Evolutionary conservation across 2,329 filamentous ascomycete genomes (phyloP).

Genomic region (Colletotrichum shisoi): DNA sequence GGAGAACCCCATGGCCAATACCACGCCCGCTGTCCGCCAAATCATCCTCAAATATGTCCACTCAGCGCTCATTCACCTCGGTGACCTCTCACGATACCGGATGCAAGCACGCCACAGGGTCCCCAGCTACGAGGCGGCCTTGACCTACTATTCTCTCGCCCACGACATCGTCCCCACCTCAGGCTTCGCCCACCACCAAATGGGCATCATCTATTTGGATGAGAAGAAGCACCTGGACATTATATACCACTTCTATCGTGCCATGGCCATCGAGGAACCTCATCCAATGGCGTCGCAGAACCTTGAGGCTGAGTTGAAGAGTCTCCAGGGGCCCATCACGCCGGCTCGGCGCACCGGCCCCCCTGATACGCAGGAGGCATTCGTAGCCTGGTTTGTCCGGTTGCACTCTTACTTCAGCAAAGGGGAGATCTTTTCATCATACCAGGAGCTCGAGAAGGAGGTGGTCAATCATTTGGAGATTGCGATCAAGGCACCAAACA

Average conservation of each 20-base stretch:
- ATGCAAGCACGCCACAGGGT: constrained; percentile 74
- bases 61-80: constrained; percentile 82
- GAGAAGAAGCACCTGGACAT: constrained; percentile 82
- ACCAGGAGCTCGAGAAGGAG: constrained; percentile 84
- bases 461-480: constrained; percentile 80
- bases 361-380: constrained; percentile 67
- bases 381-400: constrained; percentile 83
- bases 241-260: constrained; percentile 88
- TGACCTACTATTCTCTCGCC: constrained; percentile 86
- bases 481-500: constrained; percentile 72
- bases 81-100: constrained; percentile 89
- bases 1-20: constrained; percentile 55
- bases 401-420: constrained; percentile 86
- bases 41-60: constrained; percentile 78
- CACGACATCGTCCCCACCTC: constrained; percentile 78
- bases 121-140: constrained; percentile 78
- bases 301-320: constrained; percentile 77
- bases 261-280: constrained; percentile 76
- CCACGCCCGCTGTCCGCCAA: constrained; percentile 60
- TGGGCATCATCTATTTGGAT: constrained; percentile 83
- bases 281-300: constrained; percentile 79
- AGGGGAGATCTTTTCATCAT: constrained; percentile 75
- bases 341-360: constrained; percentile 47
- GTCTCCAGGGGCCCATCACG: constrained; percentile 53
- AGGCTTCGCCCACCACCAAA: constrained; percentile 86